phyloP scores from a whole-genome alignment of 371 early-diverging fungal species.

The Mortierella sp. region DNA sequence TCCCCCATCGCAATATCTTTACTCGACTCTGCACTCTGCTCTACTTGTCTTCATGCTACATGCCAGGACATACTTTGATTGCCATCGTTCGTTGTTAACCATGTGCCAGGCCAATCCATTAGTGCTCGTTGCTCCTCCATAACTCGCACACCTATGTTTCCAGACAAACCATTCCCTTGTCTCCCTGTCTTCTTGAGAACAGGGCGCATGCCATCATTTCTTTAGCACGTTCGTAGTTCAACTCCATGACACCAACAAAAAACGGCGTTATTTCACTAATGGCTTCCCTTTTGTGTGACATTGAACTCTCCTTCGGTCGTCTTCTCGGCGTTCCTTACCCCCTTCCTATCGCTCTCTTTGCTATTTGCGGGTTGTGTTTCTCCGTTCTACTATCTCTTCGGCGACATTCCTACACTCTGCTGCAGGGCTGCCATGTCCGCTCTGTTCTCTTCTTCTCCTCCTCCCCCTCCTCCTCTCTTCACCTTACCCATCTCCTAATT shows the following conservation, averaged over 20 bases:
- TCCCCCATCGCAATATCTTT: background rate
- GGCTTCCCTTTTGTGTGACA: background rate
- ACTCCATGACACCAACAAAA: background rate
- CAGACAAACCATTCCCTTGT: background rate
- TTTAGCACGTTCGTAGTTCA: background rate
- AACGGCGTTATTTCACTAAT: background rate
- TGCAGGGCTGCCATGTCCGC: background rate
- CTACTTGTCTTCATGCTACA: background rate
- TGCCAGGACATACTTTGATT: background rate
- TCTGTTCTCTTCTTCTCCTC: background rate
- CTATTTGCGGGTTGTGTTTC: background rate
- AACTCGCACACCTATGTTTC: background rate
- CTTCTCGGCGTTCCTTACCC: background rate
- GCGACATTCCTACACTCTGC: background rate
- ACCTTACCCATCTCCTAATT: background rate
- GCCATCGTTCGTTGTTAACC: background rate
- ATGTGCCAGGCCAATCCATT: too few species aligned
- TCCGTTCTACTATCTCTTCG: background rate
- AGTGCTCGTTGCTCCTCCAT: too few species aligned
- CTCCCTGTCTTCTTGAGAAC: too few species aligned
- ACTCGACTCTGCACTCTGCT: background rate
- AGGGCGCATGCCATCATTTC: background rate
- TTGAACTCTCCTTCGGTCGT: background rate
- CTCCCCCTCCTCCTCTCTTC: background rate
- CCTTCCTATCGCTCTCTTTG: background rate